Percentiles rank a stretch among this genome's conserved stretches.
Conservation (phyloP, 2,329 filamentous ascomycete genomes). For the Epichloe amarillans region DNA sequence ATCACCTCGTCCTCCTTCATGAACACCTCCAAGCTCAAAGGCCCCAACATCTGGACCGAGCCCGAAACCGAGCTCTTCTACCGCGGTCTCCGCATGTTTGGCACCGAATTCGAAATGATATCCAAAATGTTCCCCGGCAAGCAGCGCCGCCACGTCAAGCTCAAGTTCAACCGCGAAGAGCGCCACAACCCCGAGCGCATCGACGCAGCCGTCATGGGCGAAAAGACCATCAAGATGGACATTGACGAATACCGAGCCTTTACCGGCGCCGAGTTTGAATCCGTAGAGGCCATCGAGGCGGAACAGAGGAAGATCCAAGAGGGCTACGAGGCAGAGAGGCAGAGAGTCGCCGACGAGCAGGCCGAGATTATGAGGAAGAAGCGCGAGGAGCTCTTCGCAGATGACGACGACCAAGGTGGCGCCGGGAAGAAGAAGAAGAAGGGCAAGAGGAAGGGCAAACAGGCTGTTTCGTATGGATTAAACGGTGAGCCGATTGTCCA, state of each 20-base stretch:
- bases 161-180: slow-evolving; percentile 75
- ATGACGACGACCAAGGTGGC: slow-evolving; percentile 23
- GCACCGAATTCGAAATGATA: slow-evolving; percentile 75
- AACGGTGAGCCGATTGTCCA: slow-evolving; percentile 23
- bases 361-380: slow-evolving; percentile 33
- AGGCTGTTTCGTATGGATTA: slow-evolving; percentile 21
- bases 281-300: slow-evolving; percentile 40
- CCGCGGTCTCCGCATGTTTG: slow-evolving; percentile 59
- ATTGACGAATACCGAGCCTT: slow-evolving; percentile 46
- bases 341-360: slow-evolving; percentile 30
- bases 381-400: slow-evolving; percentile 35
- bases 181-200: slow-evolving; percentile 49
- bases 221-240: slow-evolving; percentile 44
- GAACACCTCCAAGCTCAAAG: slow-evolving; percentile 45
- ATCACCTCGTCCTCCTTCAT: slow-evolving; percentile 57
- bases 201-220: slow-evolving; percentile 47
- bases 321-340: slow-evolving; percentile 30
- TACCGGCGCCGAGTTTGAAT: slow-evolving; percentile 39
- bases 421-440: slow-evolving; percentile 21
- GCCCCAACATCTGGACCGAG: slow-evolving; percentile 56
- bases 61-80: slow-evolving; percentile 65
- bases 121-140: slow-evolving; percentile 60
- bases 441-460: slow-evolving; percentile 18
- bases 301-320: slow-evolving; percentile 36
- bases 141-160: slow-evolving; percentile 61